These are phyloP conservation scores for Mortierella sp. DNA, from an alignment of 371 early-diverging fungal species.

Conservation along the genomic window DNA sequence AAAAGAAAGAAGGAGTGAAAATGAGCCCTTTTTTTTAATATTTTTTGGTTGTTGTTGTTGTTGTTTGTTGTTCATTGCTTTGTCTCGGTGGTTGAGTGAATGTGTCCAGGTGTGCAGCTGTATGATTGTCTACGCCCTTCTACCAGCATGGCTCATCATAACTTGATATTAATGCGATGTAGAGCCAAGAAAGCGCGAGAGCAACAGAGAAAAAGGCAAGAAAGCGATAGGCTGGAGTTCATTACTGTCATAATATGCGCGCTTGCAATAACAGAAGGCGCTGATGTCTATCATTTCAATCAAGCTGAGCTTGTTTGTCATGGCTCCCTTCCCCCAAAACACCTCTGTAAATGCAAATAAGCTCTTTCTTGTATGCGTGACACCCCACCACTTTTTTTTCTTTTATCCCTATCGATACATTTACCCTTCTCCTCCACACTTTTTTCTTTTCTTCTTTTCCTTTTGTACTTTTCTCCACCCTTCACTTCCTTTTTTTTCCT, in stretches of 20 bases:
- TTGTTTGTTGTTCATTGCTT: neutral
- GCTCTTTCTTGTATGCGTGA: constrained; percentile 11
- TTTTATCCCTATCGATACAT: neutral
- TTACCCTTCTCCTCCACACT: neutral
- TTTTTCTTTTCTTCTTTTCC: constrained; percentile 3
- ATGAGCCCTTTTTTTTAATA: neutral
- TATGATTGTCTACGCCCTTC: neutral
- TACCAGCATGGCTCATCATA: neutral
- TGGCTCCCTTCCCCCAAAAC: neutral
- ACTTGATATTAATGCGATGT: neutral
- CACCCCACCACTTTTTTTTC: constrained; percentile 10
- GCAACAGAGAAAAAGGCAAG: neutral
- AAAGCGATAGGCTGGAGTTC: neutral
- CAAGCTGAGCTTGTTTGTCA: neutral
- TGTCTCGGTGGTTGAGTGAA: neutral
- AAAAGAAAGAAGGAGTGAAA: neutral
- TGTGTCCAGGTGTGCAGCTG: neutral
- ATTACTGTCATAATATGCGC: neutral
- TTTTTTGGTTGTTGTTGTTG: neutral
- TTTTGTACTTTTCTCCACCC: constrained; percentile 1
- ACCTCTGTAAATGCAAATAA: constrained; percentile 10
- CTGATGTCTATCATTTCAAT: neutral
- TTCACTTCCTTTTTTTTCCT: neutral
- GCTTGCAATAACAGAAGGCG: constrained; percentile 4
- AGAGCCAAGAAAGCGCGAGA: neutral